phyloP scores from a whole-genome alignment of 2,329 filamentous ascomycete genomes.

The Ophiocordyceps camponoti-saundersi region DNA sequence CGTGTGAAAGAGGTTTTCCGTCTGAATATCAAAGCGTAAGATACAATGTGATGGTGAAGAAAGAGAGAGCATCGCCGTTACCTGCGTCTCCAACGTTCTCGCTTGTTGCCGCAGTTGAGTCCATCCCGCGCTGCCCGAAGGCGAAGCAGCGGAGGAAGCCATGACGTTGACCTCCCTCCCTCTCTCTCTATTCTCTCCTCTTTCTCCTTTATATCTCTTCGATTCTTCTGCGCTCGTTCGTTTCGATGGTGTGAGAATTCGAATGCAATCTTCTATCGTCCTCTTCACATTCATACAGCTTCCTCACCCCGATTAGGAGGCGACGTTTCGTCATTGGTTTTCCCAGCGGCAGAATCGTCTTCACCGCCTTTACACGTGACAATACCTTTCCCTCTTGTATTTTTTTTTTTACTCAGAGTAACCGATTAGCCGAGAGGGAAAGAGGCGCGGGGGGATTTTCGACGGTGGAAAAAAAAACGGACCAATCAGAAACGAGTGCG shows the following conservation, averaged over 20 bases:
- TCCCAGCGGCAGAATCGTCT: not conserved
- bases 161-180: not conserved
- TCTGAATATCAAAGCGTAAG: slow-evolving; percentile 32
- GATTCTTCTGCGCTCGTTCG: not conserved
- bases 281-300: no score
- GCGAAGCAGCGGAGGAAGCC: slow-evolving; percentile 8
- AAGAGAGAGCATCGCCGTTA: slow-evolving; percentile 21
- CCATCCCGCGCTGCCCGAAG: slow-evolving; percentile 54
- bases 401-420: no score
- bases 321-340: not conserved
- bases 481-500: no score
- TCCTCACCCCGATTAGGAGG: not conserved
- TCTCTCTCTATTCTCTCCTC: not conserved
- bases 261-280: no score
- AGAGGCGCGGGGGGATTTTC: no score
- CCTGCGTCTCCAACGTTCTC: slow-evolving; percentile 76
- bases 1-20: slow-evolving; percentile 64
- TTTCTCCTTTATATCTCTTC: not conserved
- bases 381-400: not conserved
- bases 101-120: slow-evolving; percentile 88
- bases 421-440: no score
- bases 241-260: no score
- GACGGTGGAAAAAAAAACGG: no score
- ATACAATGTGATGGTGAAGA: no score
- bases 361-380: not conserved